Base-by-base conservation (phyloP, 352 stramenopile species). In the Peronospora belbahrii region DNA sequence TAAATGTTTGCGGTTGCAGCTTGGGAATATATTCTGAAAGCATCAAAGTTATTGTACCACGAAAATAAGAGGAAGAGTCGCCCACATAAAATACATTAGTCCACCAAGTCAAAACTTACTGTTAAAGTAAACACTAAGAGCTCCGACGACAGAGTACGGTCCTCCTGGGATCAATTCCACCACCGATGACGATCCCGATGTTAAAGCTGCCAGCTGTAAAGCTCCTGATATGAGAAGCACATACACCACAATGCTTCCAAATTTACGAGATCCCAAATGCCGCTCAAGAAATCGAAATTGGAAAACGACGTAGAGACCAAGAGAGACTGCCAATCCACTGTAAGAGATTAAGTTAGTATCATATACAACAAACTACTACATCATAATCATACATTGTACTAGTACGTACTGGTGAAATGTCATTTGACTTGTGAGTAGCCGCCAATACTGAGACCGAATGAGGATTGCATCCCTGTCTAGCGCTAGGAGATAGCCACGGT, bases 221-320 rank as follows among this genome's bases (percentile, higher is more conserved):
- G 52, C 58, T 6, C 67, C 71, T 14, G 58, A 74, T 41, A 80
- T 62, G 4, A 70, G 24, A 44, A 85, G 51, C 19, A 85, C 55
- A 35, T 86, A 90, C 32, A 89, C 56, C 13, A 85, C 23, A 5
- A 87, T 31, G 44, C 78, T 91, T 22, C 82, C 79, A 42, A 91
- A 94, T 48, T 94, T 94, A 40, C 80, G 74, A 46, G 82, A 91
- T 9, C 82, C 82, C 75, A 94, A 71, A 61, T 90, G 62, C 2
- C 82, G 68, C 52, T 94, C 82, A 14, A 94, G 54, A 17, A 90
- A 62, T 34, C 82, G 77, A 58, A 85, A 91, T 65, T 90, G 77
- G 66, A 89, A 94, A 47, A 94, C 69, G 35, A 83, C 60, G 44
- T 94, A 94, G 32, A 94, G 65, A 5, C 82, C 82, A 38, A 94